phyloP scores from a whole-genome alignment of 1,284 basidiomycete species.

The Fomes fomentarius region DNA sequence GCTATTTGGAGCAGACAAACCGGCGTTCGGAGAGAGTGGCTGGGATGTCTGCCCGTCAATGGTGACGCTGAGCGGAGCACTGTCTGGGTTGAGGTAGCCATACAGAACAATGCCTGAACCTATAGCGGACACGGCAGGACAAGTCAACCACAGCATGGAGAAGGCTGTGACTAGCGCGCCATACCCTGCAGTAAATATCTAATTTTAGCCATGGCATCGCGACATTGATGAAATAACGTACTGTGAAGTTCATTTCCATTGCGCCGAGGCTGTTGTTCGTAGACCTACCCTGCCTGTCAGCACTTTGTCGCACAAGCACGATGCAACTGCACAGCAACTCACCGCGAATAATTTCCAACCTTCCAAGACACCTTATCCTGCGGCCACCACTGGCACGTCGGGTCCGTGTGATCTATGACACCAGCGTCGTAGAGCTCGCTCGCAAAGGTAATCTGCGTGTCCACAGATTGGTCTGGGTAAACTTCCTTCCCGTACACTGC shows the following conservation, averaged over 20 bases:
- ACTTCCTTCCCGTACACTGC: no score
- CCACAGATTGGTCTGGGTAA: no score
- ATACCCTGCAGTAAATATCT: not conserved
- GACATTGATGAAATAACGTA: conserved; percentile 14
- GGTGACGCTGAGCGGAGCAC: conserved; percentile 16
- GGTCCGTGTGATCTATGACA: conserved; percentile 6
- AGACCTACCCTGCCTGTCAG: no score
- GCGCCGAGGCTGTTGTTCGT: conserved; percentile 9
- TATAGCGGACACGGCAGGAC: not conserved
- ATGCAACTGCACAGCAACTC: not conserved
- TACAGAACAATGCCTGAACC: conserved; percentile 22
- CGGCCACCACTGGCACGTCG: conserved; percentile 19
- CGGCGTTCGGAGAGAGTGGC: conserved; percentile 13
- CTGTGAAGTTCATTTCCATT: conserved; percentile 25
- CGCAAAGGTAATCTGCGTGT: conserved; percentile 18
- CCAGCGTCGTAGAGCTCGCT: not conserved
- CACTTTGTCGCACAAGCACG: no score
- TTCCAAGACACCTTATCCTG: not conserved
- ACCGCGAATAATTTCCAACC: conserved; percentile 4
- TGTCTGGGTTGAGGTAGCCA: conserved; percentile 9
- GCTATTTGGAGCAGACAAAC: not conserved
- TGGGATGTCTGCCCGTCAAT: conserved; percentile 13
- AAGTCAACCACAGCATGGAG: not conserved
- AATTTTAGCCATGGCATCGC: no score
- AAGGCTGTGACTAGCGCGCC: not conserved